These are phyloP conservation scores for Scleroderma citrinum DNA, from an alignment of 768 basidiomycete species.

Conservation along the genomic window DNA sequence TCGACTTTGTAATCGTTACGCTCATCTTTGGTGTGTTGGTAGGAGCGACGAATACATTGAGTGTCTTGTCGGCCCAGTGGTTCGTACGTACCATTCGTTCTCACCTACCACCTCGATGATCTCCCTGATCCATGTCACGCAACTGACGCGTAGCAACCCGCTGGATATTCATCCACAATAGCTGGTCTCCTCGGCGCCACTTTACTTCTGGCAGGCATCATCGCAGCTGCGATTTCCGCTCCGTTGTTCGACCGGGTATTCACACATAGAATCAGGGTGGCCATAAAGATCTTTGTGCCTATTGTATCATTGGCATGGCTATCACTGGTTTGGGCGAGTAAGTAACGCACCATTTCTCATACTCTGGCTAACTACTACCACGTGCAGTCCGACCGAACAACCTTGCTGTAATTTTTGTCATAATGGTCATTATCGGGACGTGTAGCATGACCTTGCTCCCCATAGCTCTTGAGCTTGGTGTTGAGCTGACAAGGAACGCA, in stretches of 20 bases:
- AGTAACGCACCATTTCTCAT: slow-evolving; percentile 11
- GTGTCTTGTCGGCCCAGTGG: slow-evolving; percentile 61
- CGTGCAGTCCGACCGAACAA: slow-evolving; percentile 56
- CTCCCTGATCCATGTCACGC: neutral
- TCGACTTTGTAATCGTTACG: slow-evolving; percentile 61
- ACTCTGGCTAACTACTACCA: slow-evolving; percentile 1
- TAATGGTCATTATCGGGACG: slow-evolving; percentile 66
- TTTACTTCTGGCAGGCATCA: slow-evolving; percentile 63
- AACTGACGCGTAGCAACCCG: slow-evolving; percentile 46
- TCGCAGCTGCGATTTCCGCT: slow-evolving; percentile 60
- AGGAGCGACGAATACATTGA: slow-evolving; percentile 59
- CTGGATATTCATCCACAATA: slow-evolving; percentile 61
- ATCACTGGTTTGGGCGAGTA: slow-evolving; percentile 77
- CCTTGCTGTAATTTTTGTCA: slow-evolving; percentile 50
- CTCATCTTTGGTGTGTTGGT: slow-evolving; percentile 60
- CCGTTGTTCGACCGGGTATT: slow-evolving; percentile 82
- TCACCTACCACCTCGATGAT: neutral
- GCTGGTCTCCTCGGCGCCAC: slow-evolving; percentile 68
- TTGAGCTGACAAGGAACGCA: slow-evolving; percentile 74
- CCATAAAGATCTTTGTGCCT: slow-evolving; percentile 56
- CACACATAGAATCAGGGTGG: slow-evolving; percentile 60
- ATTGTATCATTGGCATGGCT: slow-evolving; percentile 61
- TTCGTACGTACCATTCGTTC: slow-evolving; percentile 42
- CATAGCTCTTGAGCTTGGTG: slow-evolving; percentile 69
- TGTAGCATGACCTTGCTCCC: slow-evolving; percentile 67